phyloP scores from a whole-genome alignment of 495 filamentous ascomycete genomes.

The Cryomyces minteri region DNA sequence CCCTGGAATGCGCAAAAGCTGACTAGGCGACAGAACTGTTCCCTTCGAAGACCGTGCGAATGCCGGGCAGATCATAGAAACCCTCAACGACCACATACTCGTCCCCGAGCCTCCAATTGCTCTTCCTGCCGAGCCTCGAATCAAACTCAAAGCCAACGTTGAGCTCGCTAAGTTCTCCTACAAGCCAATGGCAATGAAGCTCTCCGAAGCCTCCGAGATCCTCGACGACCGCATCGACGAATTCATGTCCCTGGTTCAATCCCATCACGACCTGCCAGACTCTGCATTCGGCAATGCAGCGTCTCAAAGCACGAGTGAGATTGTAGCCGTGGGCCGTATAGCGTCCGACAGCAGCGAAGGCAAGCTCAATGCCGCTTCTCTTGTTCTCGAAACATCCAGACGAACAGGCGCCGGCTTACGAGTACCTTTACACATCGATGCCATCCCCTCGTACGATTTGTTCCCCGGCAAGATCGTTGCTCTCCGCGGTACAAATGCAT shows the following conservation, averaged over 20 bases:
- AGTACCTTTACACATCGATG: slow-evolving; percentile 59
- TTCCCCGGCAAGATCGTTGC: slow-evolving; percentile 93
- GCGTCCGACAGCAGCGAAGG: slow-evolving; percentile 71
- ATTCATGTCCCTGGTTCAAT: slow-evolving; percentile 52
- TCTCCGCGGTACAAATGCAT: slow-evolving; percentile 67
- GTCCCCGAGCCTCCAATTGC: slow-evolving; percentile 38
- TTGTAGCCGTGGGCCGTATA: slow-evolving; percentile 81
- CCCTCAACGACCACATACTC: slow-evolving; percentile 49
- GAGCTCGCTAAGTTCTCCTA: slow-evolving; percentile 83
- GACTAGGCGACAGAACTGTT: slow-evolving; percentile 7
- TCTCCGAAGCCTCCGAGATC: slow-evolving; percentile 79
- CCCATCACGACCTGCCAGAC: slow-evolving; percentile 56
- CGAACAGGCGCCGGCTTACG: slow-evolving; percentile 67
- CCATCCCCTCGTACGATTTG: slow-evolving; percentile 54
- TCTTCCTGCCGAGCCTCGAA: slow-evolving; percentile 53
- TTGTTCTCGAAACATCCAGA: slow-evolving; percentile 75
- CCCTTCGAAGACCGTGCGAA: slow-evolving; percentile 55
- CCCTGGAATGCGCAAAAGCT: no score
- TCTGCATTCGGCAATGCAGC: slow-evolving; percentile 76
- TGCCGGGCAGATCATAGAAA: slow-evolving; percentile 63
- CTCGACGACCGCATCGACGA: slow-evolving; percentile 91
- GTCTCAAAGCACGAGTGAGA: slow-evolving; percentile 63
- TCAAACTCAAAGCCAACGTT: slow-evolving; percentile 63
- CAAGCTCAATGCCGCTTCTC: slow-evolving; percentile 61
- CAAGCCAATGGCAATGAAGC: slow-evolving; percentile 85